phyloP scores from a whole-genome alignment of 106 monocot species.

The Triglochin maritima region DNA sequence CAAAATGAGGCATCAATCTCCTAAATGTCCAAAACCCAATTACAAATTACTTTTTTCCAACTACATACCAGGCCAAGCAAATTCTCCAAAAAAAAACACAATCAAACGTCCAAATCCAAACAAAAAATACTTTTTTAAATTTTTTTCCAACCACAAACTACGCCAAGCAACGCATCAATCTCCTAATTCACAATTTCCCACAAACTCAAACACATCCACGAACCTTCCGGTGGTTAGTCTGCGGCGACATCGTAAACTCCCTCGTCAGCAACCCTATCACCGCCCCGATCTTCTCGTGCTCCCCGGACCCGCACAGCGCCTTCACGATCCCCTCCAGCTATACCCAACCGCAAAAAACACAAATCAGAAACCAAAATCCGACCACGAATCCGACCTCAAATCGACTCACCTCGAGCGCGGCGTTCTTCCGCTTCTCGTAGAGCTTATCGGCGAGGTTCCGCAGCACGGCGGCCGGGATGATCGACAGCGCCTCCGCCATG shows the following conservation, averaged over 20 bases:
- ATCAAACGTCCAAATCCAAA: too few species aligned
- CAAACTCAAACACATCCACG: neutral
- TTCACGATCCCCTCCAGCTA: conserved; percentile 74
- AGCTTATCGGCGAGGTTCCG: conserved; percentile 93
- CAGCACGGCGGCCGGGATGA: conserved; percentile 56
- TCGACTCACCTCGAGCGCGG: conserved; percentile 68
- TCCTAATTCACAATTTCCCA: neutral
- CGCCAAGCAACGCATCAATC: neutral
- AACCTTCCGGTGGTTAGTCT: conserved; percentile 85
- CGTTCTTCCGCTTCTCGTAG: conserved; percentile 98
- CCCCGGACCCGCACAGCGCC: conserved; percentile 42
- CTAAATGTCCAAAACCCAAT: too few species aligned
- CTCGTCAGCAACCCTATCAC: conserved; percentile 44
- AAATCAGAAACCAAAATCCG: neutral
- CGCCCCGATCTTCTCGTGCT: conserved; percentile 66
- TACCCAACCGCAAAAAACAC: conserved; percentile 1
- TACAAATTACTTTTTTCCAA: too few species aligned
- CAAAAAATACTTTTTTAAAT: too few species aligned
- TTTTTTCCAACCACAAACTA: neutral
- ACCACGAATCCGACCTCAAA: too few species aligned
- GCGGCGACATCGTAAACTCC: conserved; percentile 53
- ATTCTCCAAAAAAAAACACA: too few species aligned
- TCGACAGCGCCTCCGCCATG: conserved; percentile 56
- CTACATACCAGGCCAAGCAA: too few species aligned
- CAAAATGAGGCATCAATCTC: too few species aligned